Conservation (phyloP, 495 filamentous ascomycete species). For the Astrothelium macrocarpum region DNA sequence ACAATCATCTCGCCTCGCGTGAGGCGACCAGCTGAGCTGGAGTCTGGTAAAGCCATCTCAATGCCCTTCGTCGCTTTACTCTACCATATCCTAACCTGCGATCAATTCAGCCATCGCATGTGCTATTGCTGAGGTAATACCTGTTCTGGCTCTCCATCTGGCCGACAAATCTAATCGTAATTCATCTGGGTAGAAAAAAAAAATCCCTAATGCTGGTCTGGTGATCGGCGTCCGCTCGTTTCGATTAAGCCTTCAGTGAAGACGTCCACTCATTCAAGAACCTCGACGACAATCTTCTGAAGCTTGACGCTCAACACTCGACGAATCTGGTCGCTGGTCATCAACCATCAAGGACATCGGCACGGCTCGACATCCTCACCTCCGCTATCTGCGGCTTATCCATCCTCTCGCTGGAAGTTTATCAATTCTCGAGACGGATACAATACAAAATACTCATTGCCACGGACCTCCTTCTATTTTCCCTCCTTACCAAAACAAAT, state of each 20-base stretch:
- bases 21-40: slow-evolving; percentile 1
- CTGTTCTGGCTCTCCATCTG: not conserved
- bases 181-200: not conserved
- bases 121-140: not conserved
- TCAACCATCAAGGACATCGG: not conserved
- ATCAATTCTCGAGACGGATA: not conserved
- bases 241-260: slow-evolving; percentile 4
- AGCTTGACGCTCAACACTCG: slow-evolving; percentile 4
- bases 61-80: not conserved
- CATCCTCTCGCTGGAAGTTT: not conserved
- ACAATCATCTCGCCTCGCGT: not conserved
- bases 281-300: not conserved
- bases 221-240: slow-evolving; percentile 6
- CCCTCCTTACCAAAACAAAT: not conserved
- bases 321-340: slow-evolving; percentile 2
- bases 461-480: not conserved
- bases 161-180: not conserved
- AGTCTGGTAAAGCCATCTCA: not conserved
- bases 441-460: not conserved
- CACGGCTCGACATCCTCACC: not conserved
- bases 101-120: not conserved
- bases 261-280: slow-evolving; percentile 6
- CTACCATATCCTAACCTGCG: not conserved
- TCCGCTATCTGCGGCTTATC: not conserved
- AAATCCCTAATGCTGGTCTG: not conserved